phyloP scores from a whole-genome alignment of 306 rosid genomes.

The Leucaena leucocephala region DNA sequence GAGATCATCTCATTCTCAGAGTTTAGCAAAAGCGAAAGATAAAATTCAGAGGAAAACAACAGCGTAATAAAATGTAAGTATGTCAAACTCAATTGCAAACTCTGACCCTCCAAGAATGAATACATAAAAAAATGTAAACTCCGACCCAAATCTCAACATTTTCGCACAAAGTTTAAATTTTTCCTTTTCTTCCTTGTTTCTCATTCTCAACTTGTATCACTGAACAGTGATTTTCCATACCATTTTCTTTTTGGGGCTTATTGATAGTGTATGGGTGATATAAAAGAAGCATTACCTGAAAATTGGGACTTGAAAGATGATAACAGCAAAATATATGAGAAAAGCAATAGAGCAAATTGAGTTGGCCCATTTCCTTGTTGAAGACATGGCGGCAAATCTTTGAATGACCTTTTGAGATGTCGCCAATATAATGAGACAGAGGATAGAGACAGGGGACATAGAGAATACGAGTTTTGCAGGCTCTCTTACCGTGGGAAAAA shows the following conservation, averaged over 20 bases:
- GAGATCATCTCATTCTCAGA: background rate
- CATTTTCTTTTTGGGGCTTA: too few relatives aligned
- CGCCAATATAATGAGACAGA: background rate
- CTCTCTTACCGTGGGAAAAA: conserved; percentile 13
- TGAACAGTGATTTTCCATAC: background rate
- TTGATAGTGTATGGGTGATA: background rate
- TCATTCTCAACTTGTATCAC: background rate
- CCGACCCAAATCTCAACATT: background rate
- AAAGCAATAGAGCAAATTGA: conserved; percentile 59
- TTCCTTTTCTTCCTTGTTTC: background rate
- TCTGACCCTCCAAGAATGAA: background rate
- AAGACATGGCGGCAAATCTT: conserved; percentile 57
- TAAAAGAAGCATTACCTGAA: conserved; percentile 64
- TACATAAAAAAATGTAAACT: background rate
- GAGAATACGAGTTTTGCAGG: background rate
- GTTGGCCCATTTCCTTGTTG: conserved; percentile 68
- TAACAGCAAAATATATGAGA: conserved; percentile 56
- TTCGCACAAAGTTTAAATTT: background rate
- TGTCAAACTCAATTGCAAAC: background rate
- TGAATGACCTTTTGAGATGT: conserved; percentile 12
- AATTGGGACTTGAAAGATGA: conserved; percentile 82
- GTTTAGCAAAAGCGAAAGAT: background rate
- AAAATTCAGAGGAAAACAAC: background rate
- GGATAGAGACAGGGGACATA: background rate
- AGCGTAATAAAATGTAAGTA: background rate